A percentile compares a stretch with the other conserved stretches of the same genome.
These are phyloP conservation scores for Daldinia grandis DNA, from an alignment of 495 filamentous ascomycete species.

Conservation along the genomic window DNA sequence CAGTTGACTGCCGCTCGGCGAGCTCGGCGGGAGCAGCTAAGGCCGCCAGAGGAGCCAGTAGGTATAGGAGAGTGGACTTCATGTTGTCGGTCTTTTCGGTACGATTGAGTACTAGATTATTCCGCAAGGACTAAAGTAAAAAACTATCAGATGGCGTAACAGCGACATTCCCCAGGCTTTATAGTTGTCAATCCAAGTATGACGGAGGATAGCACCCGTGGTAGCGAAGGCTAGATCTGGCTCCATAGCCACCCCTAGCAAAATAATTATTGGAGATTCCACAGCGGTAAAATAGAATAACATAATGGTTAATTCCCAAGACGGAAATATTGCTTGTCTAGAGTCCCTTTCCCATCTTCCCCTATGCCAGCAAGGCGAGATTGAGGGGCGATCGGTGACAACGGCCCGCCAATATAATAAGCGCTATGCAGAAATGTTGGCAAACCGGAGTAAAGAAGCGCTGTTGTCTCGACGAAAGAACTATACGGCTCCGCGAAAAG, in stretches of 20 bases:
- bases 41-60: slow-evolving; percentile 48
- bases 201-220: slow-evolving; percentile 33
- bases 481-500: slow-evolving; percentile 31
- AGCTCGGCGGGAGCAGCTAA: slow-evolving; percentile 46
- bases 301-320: slow-evolving; percentile 36
- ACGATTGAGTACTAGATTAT: slow-evolving; percentile 1
- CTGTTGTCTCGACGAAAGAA: slow-evolving; percentile 4
- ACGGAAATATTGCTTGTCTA: slow-evolving; percentile 28
- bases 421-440: slow-evolving; percentile 4
- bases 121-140: background rate
- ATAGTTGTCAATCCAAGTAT: slow-evolving; percentile 24
- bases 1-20: slow-evolving; percentile 49
- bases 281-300: slow-evolving; percentile 38
- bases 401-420: slow-evolving; percentile 33
- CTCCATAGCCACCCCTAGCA: slow-evolving; percentile 25
- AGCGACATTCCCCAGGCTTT: slow-evolving; percentile 18
- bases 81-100: slow-evolving; percentile 43
- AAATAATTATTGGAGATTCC: slow-evolving; percentile 13
- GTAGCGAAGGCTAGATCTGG: slow-evolving; percentile 28
- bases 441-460: slow-evolving; percentile 2
- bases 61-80: slow-evolving; percentile 52
- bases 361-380: slow-evolving; percentile 15
- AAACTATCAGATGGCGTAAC: slow-evolving; percentile 5
- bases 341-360: slow-evolving; percentile 10
- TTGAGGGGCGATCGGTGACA: slow-evolving; percentile 34